Evolutionary conservation across 441 rosid genomes (phyloP), one percentile per base, ranked within the genome.

Genomic region (Brassica hybrid): DNA sequence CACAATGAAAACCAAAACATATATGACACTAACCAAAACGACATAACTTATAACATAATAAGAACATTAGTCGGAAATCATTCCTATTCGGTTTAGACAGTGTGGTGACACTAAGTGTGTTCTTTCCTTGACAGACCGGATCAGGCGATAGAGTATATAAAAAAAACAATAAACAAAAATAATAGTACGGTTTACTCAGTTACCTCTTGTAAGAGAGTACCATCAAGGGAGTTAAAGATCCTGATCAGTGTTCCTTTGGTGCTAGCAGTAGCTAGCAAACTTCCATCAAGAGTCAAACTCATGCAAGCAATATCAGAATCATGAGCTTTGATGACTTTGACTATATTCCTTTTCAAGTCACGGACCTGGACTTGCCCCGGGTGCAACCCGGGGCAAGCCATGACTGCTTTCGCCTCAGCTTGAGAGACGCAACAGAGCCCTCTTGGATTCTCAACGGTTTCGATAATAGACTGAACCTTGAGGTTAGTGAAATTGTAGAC

Each of bases 371-470:
- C 86, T 82, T 88, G 97, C n/a, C 97, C 97, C 23, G 85, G 85
- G 5, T 82, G 88, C 72, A 89, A 86, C 75, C 97, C 97, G 0
- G 86, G 93, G 83, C 97, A 92, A 81, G 97, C 97, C 85, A 94
- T 82, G 68, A 92, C 89, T 69, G 78, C 81, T n/a, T 92, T 83
- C 16, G 81, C 82, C 10, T 88, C 79, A 59, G 80, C 81, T 48
- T 92, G 93, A 75, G 99, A 92, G 78, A 94, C 91, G 71, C 90
- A 91, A 82, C 97, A 92, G 0, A 91, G 83, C 17, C 97, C 99
- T 83, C 85, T 88, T 0, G 85, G 92, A 77, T 92, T 90, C 32
- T 83, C 67, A 69, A 75, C 66, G 56, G 98, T 92, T 79, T 88
- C 96, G 6, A 94, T 86, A 78, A 86, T 86, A 81, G 84, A 85